Evolutionary conservation across 768 basidiomycete species (phyloP), one percentile per base, ranked within the genome.

Genomic region (Erythrobasidium yunnanense): DNA sequence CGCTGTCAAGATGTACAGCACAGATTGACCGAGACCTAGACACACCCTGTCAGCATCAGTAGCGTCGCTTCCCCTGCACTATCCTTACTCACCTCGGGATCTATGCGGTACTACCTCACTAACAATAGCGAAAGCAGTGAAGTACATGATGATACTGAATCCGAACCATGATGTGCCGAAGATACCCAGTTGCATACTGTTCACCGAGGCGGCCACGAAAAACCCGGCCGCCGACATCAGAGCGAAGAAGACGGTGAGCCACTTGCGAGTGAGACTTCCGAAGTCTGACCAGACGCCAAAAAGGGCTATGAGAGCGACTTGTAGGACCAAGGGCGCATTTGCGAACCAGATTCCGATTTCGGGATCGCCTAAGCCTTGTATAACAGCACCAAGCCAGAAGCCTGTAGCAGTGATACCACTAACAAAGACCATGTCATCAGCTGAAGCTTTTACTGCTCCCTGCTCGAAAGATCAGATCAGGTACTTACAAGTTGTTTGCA

Each of bases 91-190:
- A n/a, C n/a, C n/a, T n/a, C n/a, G n/a, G n/a, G n/a, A n/a, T n/a
- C n/a, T n/a, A 20, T 55, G 35, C 53, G 53, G 53, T 27, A 55
- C 29, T 6, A 55, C 27, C 7, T 6, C 6, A 8, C 6, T 6
- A 5, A 27, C 53, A 29, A 55, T 55, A 7, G 53, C 53, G 23
- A 55, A 55, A 7, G 6, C 5, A 20, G 53, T 55, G 20, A 55
- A 55, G 25, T 55, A 55, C n/a, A 33, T 30, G 5, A 55, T 29
- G 20, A 55, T 55, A 33, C 29, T 30, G 53, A 55, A 55, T 18
- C 53, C 53, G 20, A 55, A 55, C n/a, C 29, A 55, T 27, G 53
- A n/a, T 13, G 49, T 50, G 18, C 49, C 49, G n/a, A 50, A 27
- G 18, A 50, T 55, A 6, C n/a, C 29, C 17, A 55, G 29, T 29